Evolutionary conservation across 305 asterid genomes (phyloP).

Genomic region (Solanum hybrid): DNA sequence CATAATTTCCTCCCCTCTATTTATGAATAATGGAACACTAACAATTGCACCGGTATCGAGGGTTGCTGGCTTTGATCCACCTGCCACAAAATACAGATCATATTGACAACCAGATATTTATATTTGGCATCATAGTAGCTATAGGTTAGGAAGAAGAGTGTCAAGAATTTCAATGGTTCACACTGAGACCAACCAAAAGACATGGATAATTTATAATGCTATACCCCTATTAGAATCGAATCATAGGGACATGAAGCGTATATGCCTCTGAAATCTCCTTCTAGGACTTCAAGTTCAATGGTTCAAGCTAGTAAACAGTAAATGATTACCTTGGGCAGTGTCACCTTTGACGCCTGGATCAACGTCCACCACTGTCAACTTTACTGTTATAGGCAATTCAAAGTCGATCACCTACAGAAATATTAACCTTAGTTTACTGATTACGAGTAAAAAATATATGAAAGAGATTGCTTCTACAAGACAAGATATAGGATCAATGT

Average conservation of each 20-base stretch:
- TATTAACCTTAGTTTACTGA: not conserved
- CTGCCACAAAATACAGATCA: constrained; percentile 28
- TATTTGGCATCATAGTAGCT: not conserved
- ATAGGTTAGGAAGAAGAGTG: not conserved
- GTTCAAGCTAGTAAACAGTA: not conserved
- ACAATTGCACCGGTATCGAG: constrained; percentile 90
- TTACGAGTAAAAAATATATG: not conserved
- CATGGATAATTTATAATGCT: not conserved
- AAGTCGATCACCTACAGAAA: constrained; percentile 73
- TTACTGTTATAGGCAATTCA: constrained; percentile 85
- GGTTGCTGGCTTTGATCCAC: constrained; percentile 88
- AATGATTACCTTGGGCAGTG: constrained; percentile 80
- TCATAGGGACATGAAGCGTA: not conserved
- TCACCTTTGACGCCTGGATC: constrained; percentile 96
- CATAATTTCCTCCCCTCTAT: constrained; percentile 49
- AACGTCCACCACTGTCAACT: constrained; percentile 71
- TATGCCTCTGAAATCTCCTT: not conserved
- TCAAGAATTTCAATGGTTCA: not conserved
- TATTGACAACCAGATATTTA: not conserved
- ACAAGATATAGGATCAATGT: not conserved
- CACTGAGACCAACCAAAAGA: not conserved
- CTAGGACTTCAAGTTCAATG: not conserved
- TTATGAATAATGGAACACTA: constrained; percentile 66
- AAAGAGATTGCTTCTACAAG: not conserved
- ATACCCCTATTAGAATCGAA: not conserved